Conservation (phyloP, 1,139 yeast species). For the Suzukiozyma palmioleophila region DNA sequence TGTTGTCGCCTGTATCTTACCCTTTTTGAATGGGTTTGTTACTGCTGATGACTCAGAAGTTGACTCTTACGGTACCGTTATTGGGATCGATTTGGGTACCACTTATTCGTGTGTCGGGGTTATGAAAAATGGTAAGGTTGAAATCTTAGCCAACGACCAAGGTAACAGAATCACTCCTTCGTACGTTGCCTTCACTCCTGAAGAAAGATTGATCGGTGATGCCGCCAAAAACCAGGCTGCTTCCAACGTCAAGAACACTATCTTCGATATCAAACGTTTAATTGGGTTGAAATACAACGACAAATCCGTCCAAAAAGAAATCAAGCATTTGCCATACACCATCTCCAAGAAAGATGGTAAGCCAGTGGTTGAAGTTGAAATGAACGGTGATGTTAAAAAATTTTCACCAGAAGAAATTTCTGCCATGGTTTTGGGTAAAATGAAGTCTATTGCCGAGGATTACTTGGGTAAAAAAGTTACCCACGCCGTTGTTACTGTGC, state of each 20-base stretch:
- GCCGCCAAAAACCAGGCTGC: constrained; percentile 95
- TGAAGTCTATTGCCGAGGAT: constrained; percentile 92
- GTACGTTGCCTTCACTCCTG: constrained; percentile 79
- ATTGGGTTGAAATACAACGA: constrained; percentile 78
- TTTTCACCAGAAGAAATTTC: constrained; percentile 90
- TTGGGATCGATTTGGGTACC: constrained; percentile 88
- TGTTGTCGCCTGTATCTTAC: constrained; percentile 36
- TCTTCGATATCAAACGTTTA: constrained; percentile 82
- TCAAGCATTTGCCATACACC: constrained; percentile 75
- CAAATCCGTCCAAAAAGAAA: constrained; percentile 73
- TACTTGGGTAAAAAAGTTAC: constrained; percentile 85
- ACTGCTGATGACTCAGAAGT: constrained; percentile 35
- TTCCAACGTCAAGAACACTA: constrained; percentile 71
- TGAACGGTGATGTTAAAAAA: constrained; percentile 60
- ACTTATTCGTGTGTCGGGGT: constrained; percentile 90
- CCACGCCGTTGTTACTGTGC: constrained; percentile 94
- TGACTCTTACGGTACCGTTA: constrained; percentile 70
- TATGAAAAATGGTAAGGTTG: constrained; percentile 88
- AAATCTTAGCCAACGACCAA: constrained; percentile 90
- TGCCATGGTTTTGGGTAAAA: constrained; percentile 86
- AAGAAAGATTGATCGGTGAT: constrained; percentile 88
- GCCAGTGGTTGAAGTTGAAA: constrained; percentile 75
- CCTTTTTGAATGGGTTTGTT: constrained; percentile 39
- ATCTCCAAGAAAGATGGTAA: constrained; percentile 68
- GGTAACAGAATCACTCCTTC: constrained; percentile 95